Conservation (phyloP, 2,329 filamentous ascomycete species). For the Alternaria solani region DNA sequence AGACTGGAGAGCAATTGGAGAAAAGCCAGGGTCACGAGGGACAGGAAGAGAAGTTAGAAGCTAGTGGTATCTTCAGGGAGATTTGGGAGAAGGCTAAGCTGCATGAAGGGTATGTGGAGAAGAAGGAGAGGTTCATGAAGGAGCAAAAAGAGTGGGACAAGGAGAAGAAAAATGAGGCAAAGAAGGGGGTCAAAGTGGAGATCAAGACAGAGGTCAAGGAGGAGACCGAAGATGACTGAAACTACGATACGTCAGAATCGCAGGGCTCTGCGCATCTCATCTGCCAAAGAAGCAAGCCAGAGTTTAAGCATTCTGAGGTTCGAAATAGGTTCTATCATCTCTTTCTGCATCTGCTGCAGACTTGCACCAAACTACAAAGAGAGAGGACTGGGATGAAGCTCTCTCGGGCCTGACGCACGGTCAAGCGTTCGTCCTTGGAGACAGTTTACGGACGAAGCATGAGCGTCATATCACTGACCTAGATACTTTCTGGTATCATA, state of each 20-base stretch:
- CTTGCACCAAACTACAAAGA: neutral
- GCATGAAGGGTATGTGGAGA: conserved; percentile 55
- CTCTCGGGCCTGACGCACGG: neutral
- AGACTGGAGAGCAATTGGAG: conserved; percentile 51
- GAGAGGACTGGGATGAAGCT: neutral
- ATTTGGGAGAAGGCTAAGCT: conserved; percentile 59
- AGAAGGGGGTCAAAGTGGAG: neutral
- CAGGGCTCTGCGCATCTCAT: neutral
- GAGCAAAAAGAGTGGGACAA: conserved; percentile 58
- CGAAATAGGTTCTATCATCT: conserved; percentile 9
- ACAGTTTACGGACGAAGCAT: neutral
- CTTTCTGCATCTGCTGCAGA: conserved; percentile 1
- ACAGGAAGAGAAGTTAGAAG: conserved; percentile 60
- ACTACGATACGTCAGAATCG: neutral
- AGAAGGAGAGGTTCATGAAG: conserved; percentile 58
- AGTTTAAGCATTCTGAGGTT: conserved; percentile 2
- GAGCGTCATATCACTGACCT: neutral
- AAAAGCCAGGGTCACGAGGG: conserved; percentile 58
- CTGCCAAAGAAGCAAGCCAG: neutral
- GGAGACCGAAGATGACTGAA: neutral
- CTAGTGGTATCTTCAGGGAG: conserved; percentile 59
- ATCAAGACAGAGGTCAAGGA: conserved; percentile 5
- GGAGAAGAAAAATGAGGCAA: conserved; percentile 20
- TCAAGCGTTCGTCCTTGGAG: neutral
- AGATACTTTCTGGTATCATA: neutral